Percentiles rank a stretch among this genome's conserved stretches.
Evolutionary conservation across 768 basidiomycete species (phyloP).

Genomic region (Boletus fagicola): DNA sequence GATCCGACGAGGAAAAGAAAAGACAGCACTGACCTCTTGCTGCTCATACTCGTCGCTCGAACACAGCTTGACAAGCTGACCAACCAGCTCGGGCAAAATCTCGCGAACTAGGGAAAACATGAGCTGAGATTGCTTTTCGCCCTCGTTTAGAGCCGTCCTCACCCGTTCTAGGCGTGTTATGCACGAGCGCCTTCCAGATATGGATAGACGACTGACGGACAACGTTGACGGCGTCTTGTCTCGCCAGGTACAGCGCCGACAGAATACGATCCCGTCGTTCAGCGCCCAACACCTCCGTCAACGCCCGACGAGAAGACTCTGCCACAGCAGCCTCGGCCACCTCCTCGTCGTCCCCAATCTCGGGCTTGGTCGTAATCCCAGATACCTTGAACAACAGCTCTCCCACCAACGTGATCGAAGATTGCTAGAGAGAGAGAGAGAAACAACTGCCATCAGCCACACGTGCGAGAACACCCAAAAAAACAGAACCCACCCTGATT

Average conservation of each 20-base stretch:
- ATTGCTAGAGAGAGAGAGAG: conserved; percentile 81
- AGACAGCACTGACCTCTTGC: conserved; percentile 62
- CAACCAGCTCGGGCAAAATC: conserved; percentile 81
- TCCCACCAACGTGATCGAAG: conserved; percentile 93
- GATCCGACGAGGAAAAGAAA: background rate
- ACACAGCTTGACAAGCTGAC: conserved; percentile 73
- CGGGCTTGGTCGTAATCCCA: conserved; percentile 88
- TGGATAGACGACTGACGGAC: conserved; percentile 91
- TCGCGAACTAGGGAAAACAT: conserved; percentile 62
- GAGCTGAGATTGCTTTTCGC: background rate
- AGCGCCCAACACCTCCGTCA: conserved; percentile 82
- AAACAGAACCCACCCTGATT: conserved; percentile 65
- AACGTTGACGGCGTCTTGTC: conserved; percentile 86
- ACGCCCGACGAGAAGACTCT: conserved; percentile 81
- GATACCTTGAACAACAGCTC: conserved; percentile 96
- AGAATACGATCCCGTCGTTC: conserved; percentile 91
- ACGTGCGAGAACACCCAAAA: background rate
- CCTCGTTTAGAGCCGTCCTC: conserved; percentile 2
- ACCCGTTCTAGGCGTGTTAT: conserved; percentile 93
- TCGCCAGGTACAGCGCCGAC: conserved; percentile 86
- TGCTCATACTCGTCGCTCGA: conserved; percentile 81
- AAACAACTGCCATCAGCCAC: no score
- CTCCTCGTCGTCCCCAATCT: conserved; percentile 69
- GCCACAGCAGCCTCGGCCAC: conserved; percentile 60
- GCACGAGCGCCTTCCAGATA: conserved; percentile 97